Base-by-base conservation (phyloP, 2,329 filamentous ascomycete genomes). In the Xylariaceae sp. region DNA sequence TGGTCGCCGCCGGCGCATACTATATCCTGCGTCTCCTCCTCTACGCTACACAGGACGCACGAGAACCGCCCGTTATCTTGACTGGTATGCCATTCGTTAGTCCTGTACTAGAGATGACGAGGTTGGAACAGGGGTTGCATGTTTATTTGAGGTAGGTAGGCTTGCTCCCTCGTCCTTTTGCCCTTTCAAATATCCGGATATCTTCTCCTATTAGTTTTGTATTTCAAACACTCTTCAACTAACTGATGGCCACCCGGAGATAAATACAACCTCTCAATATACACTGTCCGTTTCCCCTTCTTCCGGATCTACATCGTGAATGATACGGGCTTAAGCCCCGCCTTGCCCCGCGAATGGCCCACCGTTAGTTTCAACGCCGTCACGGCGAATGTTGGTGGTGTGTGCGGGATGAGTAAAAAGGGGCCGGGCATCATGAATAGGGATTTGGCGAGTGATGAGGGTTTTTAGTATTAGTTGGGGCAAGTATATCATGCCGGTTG, bases 251-350 rank as follows among this genome's bases (percentile, higher is more conserved):
- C 33, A 21, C n/a, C n/a, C 36, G 52, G 50, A 34, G 49, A 54
- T 32, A 45, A 22, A 21, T 52, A 54, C 32, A 41, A 25, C 5
- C 55, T 59, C 0, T 55, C 59, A 17, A 60, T 62, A 12, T 61
- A 62, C 22, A 62, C 56, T 2, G 52, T 60, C 2, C 54, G 57
- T 2, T 14, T 61, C 20, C 59, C 57, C 4, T 55, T 55, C 22
- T 44, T 40, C 5, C 53, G 57, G 6, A 56, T 60, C 6, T 60
- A 62, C 40, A 37, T 62, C 4, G 52, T 62, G 38, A 60, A 61
- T 34, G 44, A 53, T 2, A 56, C 54, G 2, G 44, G 54, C 12
- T 50, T 59, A 23, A 56, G 61, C 21, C 55, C 56, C 1, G 23
- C 19, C 2, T 6, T 59, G 5, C 53, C 59, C 27, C 56, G 52